Evolutionary conservation across 768 basidiomycete species (phyloP).

Genomic region (Rubroboletus satanas): DNA sequence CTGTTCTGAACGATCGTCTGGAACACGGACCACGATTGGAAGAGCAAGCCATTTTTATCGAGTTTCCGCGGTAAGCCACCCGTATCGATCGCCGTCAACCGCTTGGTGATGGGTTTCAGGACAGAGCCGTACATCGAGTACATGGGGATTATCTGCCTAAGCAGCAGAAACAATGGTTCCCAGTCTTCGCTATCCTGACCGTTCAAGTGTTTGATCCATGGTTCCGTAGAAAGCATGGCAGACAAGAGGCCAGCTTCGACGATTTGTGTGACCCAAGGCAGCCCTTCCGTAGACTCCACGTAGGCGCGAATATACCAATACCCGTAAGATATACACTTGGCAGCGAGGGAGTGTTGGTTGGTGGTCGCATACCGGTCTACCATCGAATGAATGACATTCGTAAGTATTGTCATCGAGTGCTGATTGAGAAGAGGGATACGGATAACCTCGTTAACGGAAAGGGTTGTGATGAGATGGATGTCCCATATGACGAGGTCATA

Average conservation of each 20-base stretch:
- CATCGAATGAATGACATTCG: constrained; percentile 17
- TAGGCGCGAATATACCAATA: constrained; percentile 31
- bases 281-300: constrained; percentile 24
- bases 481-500: constrained; percentile 30
- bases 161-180: constrained; percentile 26
- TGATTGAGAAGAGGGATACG: constrained; percentile 23
- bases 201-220: constrained; percentile 21
- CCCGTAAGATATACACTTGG: constrained; percentile 27
- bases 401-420: constrained; percentile 16
- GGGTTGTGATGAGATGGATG: constrained; percentile 25
- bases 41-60: constrained; percentile 13
- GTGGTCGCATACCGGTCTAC: constrained; percentile 4
- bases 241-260: constrained; percentile 25
- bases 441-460: constrained; percentile 26
- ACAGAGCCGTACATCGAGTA: constrained; percentile 25
- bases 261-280: constrained; percentile 25
- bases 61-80: constrained; percentile 11
- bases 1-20: constrained; percentile 18
- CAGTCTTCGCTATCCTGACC: constrained; percentile 24
- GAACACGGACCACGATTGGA: constrained; percentile 20
- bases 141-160: constrained; percentile 24
- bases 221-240: constrained; percentile 25
- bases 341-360: constrained; percentile 9
- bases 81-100: constrained; percentile 12
- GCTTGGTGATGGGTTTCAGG: constrained; percentile 17